Evolutionary conservation across 108 stramenopile genomes (phyloP).

Genomic region (Nitzschia sp.): DNA sequence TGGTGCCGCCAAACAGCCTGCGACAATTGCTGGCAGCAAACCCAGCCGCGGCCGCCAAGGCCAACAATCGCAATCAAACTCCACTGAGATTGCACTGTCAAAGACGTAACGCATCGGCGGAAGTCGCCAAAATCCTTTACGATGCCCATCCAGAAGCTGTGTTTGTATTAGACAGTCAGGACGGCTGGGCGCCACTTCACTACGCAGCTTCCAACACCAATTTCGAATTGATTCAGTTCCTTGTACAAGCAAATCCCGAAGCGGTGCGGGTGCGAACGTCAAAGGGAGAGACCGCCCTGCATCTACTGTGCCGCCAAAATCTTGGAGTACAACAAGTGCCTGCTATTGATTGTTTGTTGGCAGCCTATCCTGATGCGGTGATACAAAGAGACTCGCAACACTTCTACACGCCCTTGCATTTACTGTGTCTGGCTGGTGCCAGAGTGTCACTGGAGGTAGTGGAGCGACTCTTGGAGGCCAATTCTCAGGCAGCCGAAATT

Average conservation of each 20-base stretch:
- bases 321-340: conserved; percentile 1
- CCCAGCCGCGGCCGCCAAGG: conserved; percentile 13
- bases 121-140: conserved; percentile 39
- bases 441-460: conserved; percentile 21
- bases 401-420: conserved; percentile 45
- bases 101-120: conserved; percentile 34
- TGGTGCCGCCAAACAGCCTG: conserved; percentile 32
- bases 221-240: conserved; percentile 30
- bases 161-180: conserved; percentile 11
- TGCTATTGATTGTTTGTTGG: conserved; percentile 23
- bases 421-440: conserved; percentile 34
- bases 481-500: conserved; percentile 20
- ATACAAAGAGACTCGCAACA: conserved; percentile 8
- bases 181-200: conserved; percentile 51
- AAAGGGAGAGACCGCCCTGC: conserved; percentile 39
- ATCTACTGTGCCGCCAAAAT: conserved; percentile 41
- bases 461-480: conserved; percentile 8
- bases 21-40: conserved; percentile 28
- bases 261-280: conserved; percentile 14
- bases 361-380: conserved; percentile 26
- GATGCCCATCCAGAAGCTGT: conserved; percentile 32
- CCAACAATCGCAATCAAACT: conserved; percentile 34
- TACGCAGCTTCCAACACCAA: conserved; percentile 45
- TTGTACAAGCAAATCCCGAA: conserved; percentile 19
- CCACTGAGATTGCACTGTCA: conserved; percentile 40